Evolutionary conservation across 208 protist species (phyloP).

Genomic region (Acanthamoeba castellanii): DNA sequence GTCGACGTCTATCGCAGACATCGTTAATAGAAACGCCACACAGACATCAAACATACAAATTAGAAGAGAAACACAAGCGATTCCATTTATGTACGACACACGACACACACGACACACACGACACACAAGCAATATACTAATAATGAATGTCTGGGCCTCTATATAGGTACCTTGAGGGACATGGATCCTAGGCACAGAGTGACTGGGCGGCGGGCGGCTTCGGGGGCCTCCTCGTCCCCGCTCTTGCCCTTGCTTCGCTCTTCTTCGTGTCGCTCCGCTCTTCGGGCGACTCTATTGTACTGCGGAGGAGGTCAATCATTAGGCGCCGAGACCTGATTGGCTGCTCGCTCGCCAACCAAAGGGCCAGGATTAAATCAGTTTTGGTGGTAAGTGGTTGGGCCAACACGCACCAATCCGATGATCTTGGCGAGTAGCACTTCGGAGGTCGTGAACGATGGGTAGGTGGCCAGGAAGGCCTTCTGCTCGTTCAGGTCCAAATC

Average conservation of each 20-base stretch:
- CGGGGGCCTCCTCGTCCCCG: not conserved
- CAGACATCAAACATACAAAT: not conserved
- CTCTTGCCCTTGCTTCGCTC: slow-evolving; percentile 28
- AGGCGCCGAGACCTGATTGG: too few relatives aligned
- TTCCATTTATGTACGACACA: not conserved
- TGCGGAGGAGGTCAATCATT: not conserved
- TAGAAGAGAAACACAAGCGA: not conserved
- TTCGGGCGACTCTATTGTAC: not conserved
- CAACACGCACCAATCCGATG: slow-evolving; percentile 23
- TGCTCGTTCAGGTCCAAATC: slow-evolving; percentile 52
- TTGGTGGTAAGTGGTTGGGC: too few relatives aligned
- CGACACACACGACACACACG: too few relatives aligned
- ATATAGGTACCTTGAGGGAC: slow-evolving; percentile 15
- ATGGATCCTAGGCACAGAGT: slow-evolving; percentile 13
- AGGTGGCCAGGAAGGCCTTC: slow-evolving; percentile 70
- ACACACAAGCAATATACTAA: too few relatives aligned
- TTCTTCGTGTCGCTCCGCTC: slow-evolving; percentile 32
- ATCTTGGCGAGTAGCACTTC: slow-evolving; percentile 51
- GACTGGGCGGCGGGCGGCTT: not conserved
- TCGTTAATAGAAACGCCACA: not conserved
- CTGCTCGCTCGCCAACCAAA: not conserved
- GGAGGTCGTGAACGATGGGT: slow-evolving; percentile 50
- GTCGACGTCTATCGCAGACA: not conserved
- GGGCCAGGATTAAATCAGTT: not conserved
- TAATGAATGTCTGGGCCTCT: too few relatives aligned